Evolutionary conservation across 768 basidiomycete genomes (phyloP).

Genomic region (Leccinum arenicola): DNA sequence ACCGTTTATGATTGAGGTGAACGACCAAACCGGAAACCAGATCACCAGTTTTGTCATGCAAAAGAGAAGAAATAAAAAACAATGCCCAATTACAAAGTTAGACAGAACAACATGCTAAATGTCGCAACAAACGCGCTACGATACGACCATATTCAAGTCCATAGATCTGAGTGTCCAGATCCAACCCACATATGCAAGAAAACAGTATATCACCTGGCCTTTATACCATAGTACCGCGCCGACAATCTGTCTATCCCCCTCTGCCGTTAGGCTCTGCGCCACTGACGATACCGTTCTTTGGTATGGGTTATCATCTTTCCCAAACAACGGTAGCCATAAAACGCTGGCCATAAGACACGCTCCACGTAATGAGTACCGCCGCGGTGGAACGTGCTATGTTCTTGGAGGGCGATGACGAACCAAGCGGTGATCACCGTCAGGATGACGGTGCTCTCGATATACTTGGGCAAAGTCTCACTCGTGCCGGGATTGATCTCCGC

Average conservation of each 20-base stretch:
- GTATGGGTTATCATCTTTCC: neutral
- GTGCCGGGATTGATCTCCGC: conserved; percentile 29
- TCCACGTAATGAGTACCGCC: neutral
- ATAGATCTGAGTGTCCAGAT: neutral
- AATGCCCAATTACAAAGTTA: neutral
- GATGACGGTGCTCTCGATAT: conserved; percentile 42
- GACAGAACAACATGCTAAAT: neutral
- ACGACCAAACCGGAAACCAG: no score
- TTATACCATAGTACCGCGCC: neutral
- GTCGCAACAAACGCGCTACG: neutral
- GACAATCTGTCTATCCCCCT: neutral
- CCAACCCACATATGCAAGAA: neutral
- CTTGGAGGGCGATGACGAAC: conserved; percentile 54
- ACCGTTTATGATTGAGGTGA: neutral
- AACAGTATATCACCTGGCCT: neutral
- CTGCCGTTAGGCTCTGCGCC: neutral
- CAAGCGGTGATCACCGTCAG: conserved; percentile 54
- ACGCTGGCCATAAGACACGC: conserved; percentile 23
- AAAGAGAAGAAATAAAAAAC: neutral
- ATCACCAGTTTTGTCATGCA: neutral
- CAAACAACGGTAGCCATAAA: neutral
- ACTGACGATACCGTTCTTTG: neutral
- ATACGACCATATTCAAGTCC: neutral
- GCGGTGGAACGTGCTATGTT: conserved; percentile 22
- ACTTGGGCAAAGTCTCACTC: conserved; percentile 35